Percentiles rank a stretch among this genome's conserved stretches.
Conservation (phyloP, 441 rosid species). For the Gossypium aridum region DNA sequence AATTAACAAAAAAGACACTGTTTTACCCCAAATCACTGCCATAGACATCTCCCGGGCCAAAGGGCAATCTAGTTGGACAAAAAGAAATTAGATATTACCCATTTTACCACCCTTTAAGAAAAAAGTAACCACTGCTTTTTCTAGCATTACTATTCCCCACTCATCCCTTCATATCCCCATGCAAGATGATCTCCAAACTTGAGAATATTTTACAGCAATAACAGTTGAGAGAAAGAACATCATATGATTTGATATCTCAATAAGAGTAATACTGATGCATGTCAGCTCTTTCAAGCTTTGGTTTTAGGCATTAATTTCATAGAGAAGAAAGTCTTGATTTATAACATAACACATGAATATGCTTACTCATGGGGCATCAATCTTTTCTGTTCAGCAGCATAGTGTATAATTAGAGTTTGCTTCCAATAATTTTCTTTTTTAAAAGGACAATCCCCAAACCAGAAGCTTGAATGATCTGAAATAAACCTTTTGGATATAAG, state of each 20-base stretch:
- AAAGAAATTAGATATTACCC: conserved; percentile 4
- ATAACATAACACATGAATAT: no score
- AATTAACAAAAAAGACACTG: not conserved
- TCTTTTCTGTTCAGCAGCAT: not conserved
- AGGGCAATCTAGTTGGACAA: not conserved
- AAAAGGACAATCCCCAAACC: not conserved
- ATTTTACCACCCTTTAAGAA: not conserved
- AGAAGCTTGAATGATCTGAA: not conserved
- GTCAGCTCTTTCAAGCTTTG: not conserved
- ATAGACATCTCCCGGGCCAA: not conserved
- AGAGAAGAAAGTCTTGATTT: not conserved
- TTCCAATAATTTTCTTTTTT: not conserved
- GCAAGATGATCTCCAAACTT: not conserved
- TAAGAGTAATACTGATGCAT: not conserved
- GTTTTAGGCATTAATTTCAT: not conserved
- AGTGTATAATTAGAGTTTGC: not conserved
- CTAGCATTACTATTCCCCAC: not conserved
- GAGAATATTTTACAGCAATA: not conserved
- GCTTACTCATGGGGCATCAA: not conserved
- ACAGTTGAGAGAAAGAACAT: not conserved
- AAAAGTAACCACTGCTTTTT: not conserved
- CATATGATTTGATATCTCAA: not conserved
- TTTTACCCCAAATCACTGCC: not conserved
- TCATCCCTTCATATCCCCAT: not conserved
- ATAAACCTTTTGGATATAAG: not conserved